Percentiles rank a stretch among this genome's conserved stretches.
Conservation (phyloP, 495 filamentous ascomycete genomes). For the Neurospora sp. region DNA sequence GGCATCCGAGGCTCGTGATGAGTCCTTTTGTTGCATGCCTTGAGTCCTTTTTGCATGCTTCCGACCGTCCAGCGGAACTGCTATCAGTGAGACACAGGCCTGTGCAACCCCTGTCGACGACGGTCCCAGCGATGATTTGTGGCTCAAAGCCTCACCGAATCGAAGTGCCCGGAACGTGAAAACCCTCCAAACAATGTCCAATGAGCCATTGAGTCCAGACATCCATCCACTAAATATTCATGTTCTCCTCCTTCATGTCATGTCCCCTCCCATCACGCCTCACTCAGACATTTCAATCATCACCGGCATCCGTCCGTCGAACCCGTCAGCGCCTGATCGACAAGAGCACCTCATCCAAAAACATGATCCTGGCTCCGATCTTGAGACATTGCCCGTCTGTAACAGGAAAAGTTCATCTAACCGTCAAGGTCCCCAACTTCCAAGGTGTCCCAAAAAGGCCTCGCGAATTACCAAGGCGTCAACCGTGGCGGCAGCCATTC, state of each 20-base stretch:
- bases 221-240: not conserved
- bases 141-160: not conserved
- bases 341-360: not conserved
- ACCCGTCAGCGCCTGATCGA: not conserved
- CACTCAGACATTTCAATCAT: not conserved
- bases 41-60: not conserved
- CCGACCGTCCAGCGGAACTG: not conserved
- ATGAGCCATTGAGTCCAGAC: not conserved
- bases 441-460: not conserved
- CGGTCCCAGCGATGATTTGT: not conserved
- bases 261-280: not conserved
- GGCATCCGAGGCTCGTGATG: not conserved
- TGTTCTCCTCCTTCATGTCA: not conserved
- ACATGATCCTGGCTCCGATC: not conserved
- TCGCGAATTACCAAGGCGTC: not conserved
- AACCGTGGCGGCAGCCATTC: not conserved
- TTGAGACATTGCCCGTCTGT: not conserved
- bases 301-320: not conserved
- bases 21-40: not conserved
- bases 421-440: not conserved
- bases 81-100: not conserved
- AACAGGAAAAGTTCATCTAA: not conserved
- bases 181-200: not conserved
- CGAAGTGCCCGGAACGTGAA: not conserved
- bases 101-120: not conserved